Conservation (phyloP, 78 protist species). For the Andalucia godoyi region DNA sequence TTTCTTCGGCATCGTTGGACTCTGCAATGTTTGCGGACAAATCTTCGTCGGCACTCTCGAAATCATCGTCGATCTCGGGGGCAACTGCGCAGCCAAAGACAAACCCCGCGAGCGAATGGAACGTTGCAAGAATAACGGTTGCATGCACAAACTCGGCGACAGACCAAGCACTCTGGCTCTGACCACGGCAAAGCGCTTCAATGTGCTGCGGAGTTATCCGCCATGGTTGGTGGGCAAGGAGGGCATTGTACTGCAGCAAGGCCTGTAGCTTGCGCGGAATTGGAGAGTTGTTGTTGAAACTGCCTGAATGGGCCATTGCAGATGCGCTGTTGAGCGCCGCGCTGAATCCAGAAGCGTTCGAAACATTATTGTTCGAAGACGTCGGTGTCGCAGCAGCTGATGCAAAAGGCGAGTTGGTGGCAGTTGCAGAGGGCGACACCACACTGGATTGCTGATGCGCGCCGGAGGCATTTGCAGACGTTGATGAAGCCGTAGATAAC, state of each 20-base stretch:
- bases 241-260: conserved; percentile 29
- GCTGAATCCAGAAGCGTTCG: too few relatives aligned
- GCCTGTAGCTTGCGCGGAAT: conserved; percentile 42
- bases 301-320: too few relatives aligned
- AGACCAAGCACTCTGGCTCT: conserved; percentile 54
- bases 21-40: not conserved
- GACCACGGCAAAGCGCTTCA: conserved; percentile 28
- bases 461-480: too few relatives aligned
- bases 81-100: conserved; percentile 53
- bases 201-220: conserved; percentile 34
- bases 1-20: too few relatives aligned
- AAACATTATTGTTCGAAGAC: too few relatives aligned
- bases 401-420: too few relatives aligned
- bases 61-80: conserved; percentile 35
- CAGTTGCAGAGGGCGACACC: too few relatives aligned
- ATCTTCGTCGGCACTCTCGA: not conserved
- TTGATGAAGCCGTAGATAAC: too few relatives aligned
- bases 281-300: too few relatives aligned
- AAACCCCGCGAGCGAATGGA: conserved; percentile 45
- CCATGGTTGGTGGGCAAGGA: conserved; percentile 71
- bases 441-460: too few relatives aligned
- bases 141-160: conserved; percentile 60
- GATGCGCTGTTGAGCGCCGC: too few relatives aligned
- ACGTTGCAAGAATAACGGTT: conserved; percentile 43
- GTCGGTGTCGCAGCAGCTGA: too few relatives aligned